phyloP scores from a whole-genome alignment of 768 basidiomycete species.

The Termitomyces sp. region DNA sequence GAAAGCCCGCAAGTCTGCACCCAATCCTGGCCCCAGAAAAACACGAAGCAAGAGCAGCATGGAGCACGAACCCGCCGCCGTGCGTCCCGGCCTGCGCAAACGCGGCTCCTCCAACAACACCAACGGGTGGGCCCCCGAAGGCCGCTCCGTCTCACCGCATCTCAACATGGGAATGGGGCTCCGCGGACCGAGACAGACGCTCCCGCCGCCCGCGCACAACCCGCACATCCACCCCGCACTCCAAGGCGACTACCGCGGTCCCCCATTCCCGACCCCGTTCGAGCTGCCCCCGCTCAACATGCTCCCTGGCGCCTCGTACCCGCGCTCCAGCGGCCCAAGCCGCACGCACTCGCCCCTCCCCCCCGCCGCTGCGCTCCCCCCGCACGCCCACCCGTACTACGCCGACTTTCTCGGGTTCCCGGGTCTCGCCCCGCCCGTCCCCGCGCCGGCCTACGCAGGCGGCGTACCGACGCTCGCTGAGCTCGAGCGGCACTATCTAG shows the following conservation, averaged over 20 bases:
- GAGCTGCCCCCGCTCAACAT: conserved; percentile 53
- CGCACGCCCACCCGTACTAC: conserved; percentile 27
- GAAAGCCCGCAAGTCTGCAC: conserved; percentile 40
- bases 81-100: conserved; percentile 15
- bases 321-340: conserved; percentile 50
- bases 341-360: conserved; percentile 62
- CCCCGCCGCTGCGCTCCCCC: conserved; percentile 6
- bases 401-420: conserved; percentile 25
- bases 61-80: conserved; percentile 10
- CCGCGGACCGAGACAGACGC: conserved; percentile 9
- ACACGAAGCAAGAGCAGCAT: conserved; percentile 17
- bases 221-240: conserved; percentile 19
- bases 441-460: conserved; percentile 12
- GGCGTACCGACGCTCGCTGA: conserved; percentile 48
- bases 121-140: conserved; percentile 8
- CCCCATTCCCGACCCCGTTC: conserved; percentile 41
- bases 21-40: conserved; percentile 31
- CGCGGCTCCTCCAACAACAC: conserved; percentile 8
- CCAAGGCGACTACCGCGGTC: conserved; percentile 12
- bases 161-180: conserved; percentile 23
- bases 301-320: conserved; percentile 32
- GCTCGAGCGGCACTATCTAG: conserved; percentile 67
- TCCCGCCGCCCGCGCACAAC: conserved; percentile 8
- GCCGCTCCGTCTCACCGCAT: conserved; percentile 12
- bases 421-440: conserved; percentile 2